These are phyloP conservation scores for Yamadazyma ubonensis DNA, from an alignment of 805 yeast species.

Conservation along the genomic window DNA sequence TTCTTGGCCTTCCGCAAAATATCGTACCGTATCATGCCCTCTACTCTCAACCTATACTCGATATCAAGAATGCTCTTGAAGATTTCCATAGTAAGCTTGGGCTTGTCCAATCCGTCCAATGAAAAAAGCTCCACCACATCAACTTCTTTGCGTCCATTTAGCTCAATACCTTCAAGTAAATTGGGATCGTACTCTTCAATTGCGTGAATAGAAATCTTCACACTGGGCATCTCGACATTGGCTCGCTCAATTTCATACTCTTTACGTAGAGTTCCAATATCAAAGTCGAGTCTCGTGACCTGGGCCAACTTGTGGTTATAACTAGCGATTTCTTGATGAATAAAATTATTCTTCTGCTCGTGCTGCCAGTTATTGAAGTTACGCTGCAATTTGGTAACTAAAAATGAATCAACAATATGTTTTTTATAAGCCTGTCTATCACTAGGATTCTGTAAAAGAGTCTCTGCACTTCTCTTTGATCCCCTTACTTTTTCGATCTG, in stretches of 20 bases:
- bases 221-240: slow-evolving; percentile 26
- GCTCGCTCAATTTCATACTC: slow-evolving; percentile 25
- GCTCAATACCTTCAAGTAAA: slow-evolving; percentile 3
- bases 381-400: slow-evolving; percentile 30
- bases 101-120: slow-evolving; percentile 24
- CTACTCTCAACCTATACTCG: slow-evolving; percentile 33
- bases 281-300: slow-evolving; percentile 27
- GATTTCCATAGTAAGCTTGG: slow-evolving; percentile 27
- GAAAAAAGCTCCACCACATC: slow-evolving; percentile 27
- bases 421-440: slow-evolving; percentile 14
- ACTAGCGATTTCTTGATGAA: slow-evolving; percentile 22
- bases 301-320: slow-evolving; percentile 33
- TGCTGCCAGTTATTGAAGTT: slow-evolving; percentile 31
- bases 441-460: slow-evolving; percentile 1
- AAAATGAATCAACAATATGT: slow-evolving; percentile 35
- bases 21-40: slow-evolving; percentile 35
- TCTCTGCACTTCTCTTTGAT: slow-evolving; percentile 2
- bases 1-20: slow-evolving; percentile 30
- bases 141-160: slow-evolving; percentile 7
- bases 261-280: slow-evolving; percentile 20
- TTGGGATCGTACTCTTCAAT: slow-evolving; percentile 21
- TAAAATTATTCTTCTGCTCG: slow-evolving; percentile 17
- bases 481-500: slow-evolving; percentile 1
- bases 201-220: slow-evolving; percentile 29
- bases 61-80: slow-evolving; percentile 32